Conservation (phyloP, 1,284 basidiomycete species). For the Apiotrichum porosum region DNA sequence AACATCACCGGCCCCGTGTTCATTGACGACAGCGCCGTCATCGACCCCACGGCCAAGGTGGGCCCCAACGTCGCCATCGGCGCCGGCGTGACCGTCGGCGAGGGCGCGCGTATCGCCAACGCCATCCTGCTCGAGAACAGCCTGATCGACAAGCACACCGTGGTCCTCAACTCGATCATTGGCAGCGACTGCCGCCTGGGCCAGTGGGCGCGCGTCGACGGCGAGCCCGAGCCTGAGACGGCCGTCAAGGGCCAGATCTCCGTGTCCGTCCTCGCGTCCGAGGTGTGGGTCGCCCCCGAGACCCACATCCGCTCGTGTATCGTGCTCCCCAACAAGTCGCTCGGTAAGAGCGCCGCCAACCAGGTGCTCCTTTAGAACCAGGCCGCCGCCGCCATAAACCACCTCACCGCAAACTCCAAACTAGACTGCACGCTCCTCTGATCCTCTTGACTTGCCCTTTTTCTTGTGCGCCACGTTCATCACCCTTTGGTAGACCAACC, state of each 20-base stretch:
- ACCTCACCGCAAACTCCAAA: too few relatives aligned
- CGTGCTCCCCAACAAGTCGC: conserved; percentile 52
- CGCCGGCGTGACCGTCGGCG: conserved; percentile 47
- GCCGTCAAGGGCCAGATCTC: conserved; percentile 49
- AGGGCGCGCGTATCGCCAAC: conserved; percentile 52
- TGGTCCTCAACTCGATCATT: conserved; percentile 51
- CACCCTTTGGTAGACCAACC: not conserved
- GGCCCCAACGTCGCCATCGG: conserved; percentile 52
- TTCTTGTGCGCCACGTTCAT: not conserved
- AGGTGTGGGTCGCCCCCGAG: conserved; percentile 50
- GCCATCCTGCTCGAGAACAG: conserved; percentile 52
- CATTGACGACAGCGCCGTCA: conserved; percentile 49
- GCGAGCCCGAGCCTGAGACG: conserved; percentile 44
- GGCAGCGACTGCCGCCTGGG: conserved; percentile 47
- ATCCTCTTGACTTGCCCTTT: too few relatives aligned
- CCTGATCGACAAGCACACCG: conserved; percentile 50
- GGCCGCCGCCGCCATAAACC: not conserved
- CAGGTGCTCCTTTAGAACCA: conserved; percentile 53
- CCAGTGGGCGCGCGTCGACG: conserved; percentile 53
- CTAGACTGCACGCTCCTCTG: too few relatives aligned
- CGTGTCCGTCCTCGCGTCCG: conserved; percentile 51
- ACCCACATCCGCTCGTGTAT: conserved; percentile 49
- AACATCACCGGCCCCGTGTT: conserved; percentile 51
- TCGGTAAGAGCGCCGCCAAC: conserved; percentile 48
- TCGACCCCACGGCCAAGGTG: conserved; percentile 51